phyloP scores from a whole-genome alignment of 2,329 filamentous ascomycete species.

The Periconia digitata region DNA sequence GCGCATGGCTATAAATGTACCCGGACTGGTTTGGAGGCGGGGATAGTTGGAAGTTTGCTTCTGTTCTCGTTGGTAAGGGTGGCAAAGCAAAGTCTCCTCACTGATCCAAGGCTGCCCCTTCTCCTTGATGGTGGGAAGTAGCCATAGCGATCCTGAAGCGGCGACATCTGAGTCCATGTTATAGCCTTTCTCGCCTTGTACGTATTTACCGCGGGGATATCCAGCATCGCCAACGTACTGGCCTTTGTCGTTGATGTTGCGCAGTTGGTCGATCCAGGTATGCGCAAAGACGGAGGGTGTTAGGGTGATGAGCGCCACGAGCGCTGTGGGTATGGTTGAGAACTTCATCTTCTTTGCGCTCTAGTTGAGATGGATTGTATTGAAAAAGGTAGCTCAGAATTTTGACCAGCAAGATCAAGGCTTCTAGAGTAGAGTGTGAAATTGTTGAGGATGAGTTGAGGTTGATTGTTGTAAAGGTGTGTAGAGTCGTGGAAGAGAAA shows the following conservation, averaged over 20 bases:
- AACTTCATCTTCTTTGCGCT: background rate
- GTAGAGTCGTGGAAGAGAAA: background rate
- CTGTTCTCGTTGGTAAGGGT: constrained; percentile 60
- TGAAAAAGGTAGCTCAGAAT: background rate
- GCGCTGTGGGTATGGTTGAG: background rate
- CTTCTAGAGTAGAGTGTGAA: background rate
- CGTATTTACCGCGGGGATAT: constrained; percentile 64
- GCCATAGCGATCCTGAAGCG: constrained; percentile 58
- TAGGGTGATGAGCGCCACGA: constrained; percentile 16
- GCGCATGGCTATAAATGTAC: constrained; percentile 51
- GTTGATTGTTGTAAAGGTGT: background rate
- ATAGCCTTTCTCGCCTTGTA: constrained; percentile 50
- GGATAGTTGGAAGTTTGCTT: constrained; percentile 58
- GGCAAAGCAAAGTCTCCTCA: constrained; percentile 62
- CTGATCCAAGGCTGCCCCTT: constrained; percentile 50
- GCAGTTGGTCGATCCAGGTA: constrained; percentile 80
- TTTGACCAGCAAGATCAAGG: background rate
- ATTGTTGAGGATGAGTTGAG: background rate
- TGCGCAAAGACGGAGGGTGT: constrained; percentile 51
- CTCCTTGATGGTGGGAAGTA: constrained; percentile 55
- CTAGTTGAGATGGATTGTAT: background rate
- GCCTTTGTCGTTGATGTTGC: constrained; percentile 71
- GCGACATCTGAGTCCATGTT: constrained; percentile 63
- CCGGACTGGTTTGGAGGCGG: constrained; percentile 59
- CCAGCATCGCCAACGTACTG: constrained; percentile 71